Evolutionary conservation across 2,329 filamentous ascomycete species (phyloP), one percentile per base, ranked within the genome.

Genomic region (Microdochium trichocladiopsis): DNA sequence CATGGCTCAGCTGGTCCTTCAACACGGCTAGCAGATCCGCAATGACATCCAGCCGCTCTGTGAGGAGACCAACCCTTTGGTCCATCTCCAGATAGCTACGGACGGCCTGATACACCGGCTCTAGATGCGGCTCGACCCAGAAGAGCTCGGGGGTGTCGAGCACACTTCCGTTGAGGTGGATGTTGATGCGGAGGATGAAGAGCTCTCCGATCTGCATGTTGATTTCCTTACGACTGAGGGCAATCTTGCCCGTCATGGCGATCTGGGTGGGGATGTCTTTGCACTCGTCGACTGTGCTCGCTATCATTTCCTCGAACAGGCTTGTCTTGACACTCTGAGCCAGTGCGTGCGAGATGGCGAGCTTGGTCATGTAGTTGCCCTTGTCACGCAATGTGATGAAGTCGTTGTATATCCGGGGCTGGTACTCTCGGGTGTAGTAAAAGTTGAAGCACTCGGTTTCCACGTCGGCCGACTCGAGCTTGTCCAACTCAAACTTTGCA

Each of bases 141-240:
- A 99, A 97, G 43, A 99, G 79, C 72, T 99, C 94, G 0, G 94
- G 94, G 10, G 92, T 95, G 68, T 99, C 94, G 37, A 99, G 85
- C 5, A 99, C 92, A 25, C 90, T 95, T 31, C 94, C 94, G 69
- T 97, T 96, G 50, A 99, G 80, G 71, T 99, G 95, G 64, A 99
- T 97, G 69, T 94, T 96, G 73, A 99, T 97, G 55, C 94, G 84
- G 28, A 99, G 76, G 65, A 99, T 97, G 70, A 99, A 99, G 51
- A 99, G 82, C 73, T 99, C 92, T 67, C 94, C 94, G 55, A 99
- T 96, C 71, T 97, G 92, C 92, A 97, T 97, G 76, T 97, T 97
- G 76, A 99, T 96, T 67, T 97, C 85, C 54, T 84, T 84, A 45
- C 93, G 84, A 53, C 86, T 90, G 53, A 99, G 82, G 52, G 89